A percentile compares a stretch with the other conserved stretches of the same genome.
These are phyloP conservation scores for Penicillium ucsense DNA, from an alignment of 495 filamentous ascomycete genomes.

Conservation along the genomic window DNA sequence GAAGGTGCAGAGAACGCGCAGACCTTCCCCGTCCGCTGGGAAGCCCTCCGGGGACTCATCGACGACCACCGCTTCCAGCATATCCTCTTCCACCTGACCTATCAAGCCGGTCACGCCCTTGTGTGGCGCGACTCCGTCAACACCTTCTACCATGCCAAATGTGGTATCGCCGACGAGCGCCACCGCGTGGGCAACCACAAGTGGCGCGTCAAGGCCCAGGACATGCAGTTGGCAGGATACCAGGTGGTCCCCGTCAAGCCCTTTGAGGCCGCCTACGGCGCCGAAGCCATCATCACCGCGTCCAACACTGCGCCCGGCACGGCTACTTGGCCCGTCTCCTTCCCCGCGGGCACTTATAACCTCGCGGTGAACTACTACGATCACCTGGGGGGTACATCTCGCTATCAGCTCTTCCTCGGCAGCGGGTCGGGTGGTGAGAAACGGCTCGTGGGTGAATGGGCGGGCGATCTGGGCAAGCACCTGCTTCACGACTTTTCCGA, in stretches of 20 bases:
- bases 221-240: conserved; percentile 48
- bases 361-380: conserved; percentile 57
- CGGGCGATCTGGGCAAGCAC: neutral
- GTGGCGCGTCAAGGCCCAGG: conserved; percentile 52
- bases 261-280: conserved; percentile 41
- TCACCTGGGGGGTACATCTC: conserved; percentile 1
- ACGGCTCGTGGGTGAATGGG: neutral
- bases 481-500: neutral
- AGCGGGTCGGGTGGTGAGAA: neutral
- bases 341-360: conserved; percentile 43
- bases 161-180: conserved; percentile 42
- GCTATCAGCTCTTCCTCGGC: neutral
- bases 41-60: conserved; percentile 40
- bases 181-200: conserved; percentile 45
- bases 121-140: conserved; percentile 57
- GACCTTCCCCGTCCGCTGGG: conserved; percentile 43
- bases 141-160: conserved; percentile 47
- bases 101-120: conserved; percentile 56
- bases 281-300: conserved; percentile 32
- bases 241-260: conserved; percentile 34
- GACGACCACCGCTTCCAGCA: conserved; percentile 49
- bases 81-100: conserved; percentile 44
- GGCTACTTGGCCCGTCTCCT: conserved; percentile 32
- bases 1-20: conserved; percentile 47
- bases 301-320: conserved; percentile 32